Evolutionary conservation across 2,329 filamentous ascomycete genomes (phyloP).

Genomic region (Alternaria brassicae): DNA sequence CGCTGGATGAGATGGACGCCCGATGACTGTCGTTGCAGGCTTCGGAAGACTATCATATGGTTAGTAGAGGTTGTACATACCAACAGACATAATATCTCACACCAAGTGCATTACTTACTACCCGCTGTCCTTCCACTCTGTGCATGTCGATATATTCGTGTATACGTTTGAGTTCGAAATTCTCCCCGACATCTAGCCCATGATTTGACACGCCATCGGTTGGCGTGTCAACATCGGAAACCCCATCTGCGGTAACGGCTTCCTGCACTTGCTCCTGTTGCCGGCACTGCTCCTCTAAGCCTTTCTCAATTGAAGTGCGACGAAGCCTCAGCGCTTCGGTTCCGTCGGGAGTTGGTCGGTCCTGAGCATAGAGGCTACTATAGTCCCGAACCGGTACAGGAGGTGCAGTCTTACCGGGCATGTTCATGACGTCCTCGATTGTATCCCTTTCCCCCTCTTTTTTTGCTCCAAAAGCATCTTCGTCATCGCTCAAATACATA

Average conservation of each 20-base stretch:
- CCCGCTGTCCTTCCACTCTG: background rate
- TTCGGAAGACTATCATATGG: background rate
- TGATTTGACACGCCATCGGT: background rate
- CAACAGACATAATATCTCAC: background rate
- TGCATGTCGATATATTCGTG: background rate
- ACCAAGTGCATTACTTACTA: background rate
- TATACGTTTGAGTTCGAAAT: background rate
- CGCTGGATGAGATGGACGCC: background rate
- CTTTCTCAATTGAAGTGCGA: background rate
- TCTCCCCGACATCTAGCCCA: background rate
- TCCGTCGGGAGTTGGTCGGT: background rate
- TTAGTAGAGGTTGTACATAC: background rate
- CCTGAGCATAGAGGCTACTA: background rate
- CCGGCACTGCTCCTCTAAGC: background rate
- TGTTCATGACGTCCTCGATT: constrained; percentile 18
- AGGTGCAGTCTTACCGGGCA: background rate
- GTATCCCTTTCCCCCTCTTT: background rate
- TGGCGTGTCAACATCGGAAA: background rate
- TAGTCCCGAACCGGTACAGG: background rate
- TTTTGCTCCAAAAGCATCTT: background rate
- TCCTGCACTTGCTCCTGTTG: background rate
- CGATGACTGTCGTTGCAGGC: background rate
- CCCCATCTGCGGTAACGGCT: background rate
- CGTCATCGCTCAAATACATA: constrained; percentile 25
- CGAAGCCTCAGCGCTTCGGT: background rate